Evolutionary conservation across 2,329 filamentous ascomycete genomes (phyloP), one percentile per base, ranked within the genome.

Genomic region (Hypoxylon sp.): DNA sequence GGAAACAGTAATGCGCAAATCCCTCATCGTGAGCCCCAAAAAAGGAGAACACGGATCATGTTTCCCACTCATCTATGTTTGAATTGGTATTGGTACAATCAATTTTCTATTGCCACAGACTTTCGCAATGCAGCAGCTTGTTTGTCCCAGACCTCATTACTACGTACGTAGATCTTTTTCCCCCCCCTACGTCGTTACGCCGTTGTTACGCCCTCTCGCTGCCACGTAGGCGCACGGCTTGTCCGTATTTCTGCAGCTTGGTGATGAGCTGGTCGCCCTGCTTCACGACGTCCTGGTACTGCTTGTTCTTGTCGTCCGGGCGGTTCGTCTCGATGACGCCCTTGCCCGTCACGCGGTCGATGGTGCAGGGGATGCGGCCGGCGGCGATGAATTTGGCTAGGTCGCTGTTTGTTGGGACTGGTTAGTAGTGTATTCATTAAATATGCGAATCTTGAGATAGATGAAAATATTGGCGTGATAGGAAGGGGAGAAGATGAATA

Each of bases 291-390:
- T 99, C 96, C 75, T 94, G 92, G 82, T 99, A 99, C 84, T 99
- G 96, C 87, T 97, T 98, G 87, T 98, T 98, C 90, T 99, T 99
- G 84, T 97, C 94, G 79, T 98, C 96, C 7, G 95, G 94, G 60
- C 96, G 89, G 84, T 98, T 98, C 48, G 96, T 99, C 87, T 98
- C 96, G 76, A 99, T 98, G 74, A 98, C 92, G 57, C 95, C 95
- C 80, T 97, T 96, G 73, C 95, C 96, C 65, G 94, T 93, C 71
- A 99, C 96, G 60, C 96, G 93, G 82, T 99, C 96, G 75, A 99
- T 98, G 23, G 94, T 98, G 86, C 96, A 98, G 57, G 94, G 91
- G 77, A 99, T 95, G 74, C 95, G 91, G 78, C 95, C 93, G 71
- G 90, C 94, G 14, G 96, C 96, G 77, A 99, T 98, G 82, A 99